Evolutionary conservation across 345 rosid genomes (phyloP), one percentile per base, ranked within the genome.

Genomic region (Eucalyptus regnans): DNA sequence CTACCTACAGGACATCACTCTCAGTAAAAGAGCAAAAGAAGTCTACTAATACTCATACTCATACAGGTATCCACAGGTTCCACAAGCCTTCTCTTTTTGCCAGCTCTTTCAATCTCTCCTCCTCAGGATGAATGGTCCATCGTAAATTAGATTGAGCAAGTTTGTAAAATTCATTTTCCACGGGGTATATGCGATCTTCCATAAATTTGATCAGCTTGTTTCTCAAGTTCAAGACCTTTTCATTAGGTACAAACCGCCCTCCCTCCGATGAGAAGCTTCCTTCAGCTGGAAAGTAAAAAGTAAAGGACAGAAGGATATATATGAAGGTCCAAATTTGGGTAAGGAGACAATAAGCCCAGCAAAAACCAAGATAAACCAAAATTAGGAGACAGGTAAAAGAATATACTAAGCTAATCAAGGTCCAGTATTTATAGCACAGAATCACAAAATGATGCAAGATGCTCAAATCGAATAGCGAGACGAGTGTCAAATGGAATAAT

Each of bases 21-120:
- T 76, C 83, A 37, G 48, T 76, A 50, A 49, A 76, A 68, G 66
- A 58, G 88, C 50, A 89, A 29, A 41, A 50, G 48, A 41, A 87
- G 54, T 48, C 83, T 58, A 88, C 87, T 62, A 86, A 71, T 44
- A 50, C 23, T 46, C 44, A 58, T 50, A 50, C 50, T 71, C 93
- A 90, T 96, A 98, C 99, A 58, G 99, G 99, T 90, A 97, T 91
- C 92, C 93, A 98, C 87, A 97, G 94, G 93, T 98, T 98, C 99
- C 99, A 97, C 81, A 98, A 88, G 87, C 98, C 98, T 91, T 95
- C 95, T 94, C 92, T 95, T 95, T 94, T 97, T 66, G 99, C 99
- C 93, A 96, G 87, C 81, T 94, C 97, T 92, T 95, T 98, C 88
- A 97, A 89, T 91, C 91, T 95, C 92, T 98, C 99, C 94, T 98